Evolutionary conservation across 805 yeast species (phyloP).

Genomic region (Saccharomyces mikatae): DNA sequence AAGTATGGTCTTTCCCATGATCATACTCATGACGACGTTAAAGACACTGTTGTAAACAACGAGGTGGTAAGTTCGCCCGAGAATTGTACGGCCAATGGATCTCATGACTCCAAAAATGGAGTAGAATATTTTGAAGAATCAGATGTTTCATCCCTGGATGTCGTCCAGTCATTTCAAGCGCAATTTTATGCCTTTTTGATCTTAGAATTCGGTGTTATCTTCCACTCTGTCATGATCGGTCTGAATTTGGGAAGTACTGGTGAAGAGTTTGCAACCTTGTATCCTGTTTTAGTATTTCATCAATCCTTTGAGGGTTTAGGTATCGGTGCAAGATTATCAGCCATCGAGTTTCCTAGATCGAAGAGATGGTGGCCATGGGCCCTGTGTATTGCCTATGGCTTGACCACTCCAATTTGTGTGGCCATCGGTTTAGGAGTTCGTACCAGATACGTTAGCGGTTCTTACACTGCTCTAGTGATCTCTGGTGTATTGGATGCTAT

Average conservation of each 20-base stretch:
- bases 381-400: conserved; percentile 42
- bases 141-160: conserved; percentile 4
- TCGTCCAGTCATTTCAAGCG: conserved; percentile 6
- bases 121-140: conserved; percentile 1
- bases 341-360: conserved; percentile 45
- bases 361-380: conserved; percentile 37
- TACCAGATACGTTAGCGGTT: conserved; percentile 44
- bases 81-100: background rate
- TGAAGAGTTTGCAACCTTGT: conserved; percentile 55
- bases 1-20: conserved; percentile 27
- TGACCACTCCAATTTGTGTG: conserved; percentile 61
- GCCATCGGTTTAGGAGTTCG: conserved; percentile 75
- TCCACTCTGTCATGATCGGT: conserved; percentile 72
- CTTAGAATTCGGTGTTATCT: conserved; percentile 63
- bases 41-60: conserved; percentile 8
- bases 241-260: conserved; percentile 57
- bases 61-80: background rate
- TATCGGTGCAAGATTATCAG: conserved; percentile 61
- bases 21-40: conserved; percentile 19
- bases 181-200: conserved; percentile 41
- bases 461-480: conserved; percentile 46
- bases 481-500: conserved; percentile 62
- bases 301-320: conserved; percentile 78
- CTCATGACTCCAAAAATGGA: background rate
- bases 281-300: conserved; percentile 62